A percentile compares a stretch with the other conserved stretches of the same genome.
Evolutionary conservation across 306 rosid species (phyloP).

Genomic region (Dalbergia oliveri): DNA sequence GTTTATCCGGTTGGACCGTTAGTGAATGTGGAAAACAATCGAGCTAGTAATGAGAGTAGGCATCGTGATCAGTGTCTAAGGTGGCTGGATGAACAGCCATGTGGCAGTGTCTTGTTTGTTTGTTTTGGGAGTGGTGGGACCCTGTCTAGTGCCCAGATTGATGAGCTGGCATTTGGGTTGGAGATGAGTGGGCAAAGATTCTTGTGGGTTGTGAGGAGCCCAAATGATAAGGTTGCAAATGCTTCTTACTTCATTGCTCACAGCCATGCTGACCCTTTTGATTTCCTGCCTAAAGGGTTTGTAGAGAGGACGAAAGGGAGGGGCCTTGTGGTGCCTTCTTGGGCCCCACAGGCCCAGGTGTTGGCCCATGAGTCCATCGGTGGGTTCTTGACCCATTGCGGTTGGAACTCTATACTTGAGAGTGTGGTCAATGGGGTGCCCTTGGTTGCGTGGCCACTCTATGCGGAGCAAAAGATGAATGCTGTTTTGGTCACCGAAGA

Average conservation of each 20-base stretch:
- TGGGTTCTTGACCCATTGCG: slow-evolving; percentile 75
- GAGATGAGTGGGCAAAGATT: slow-evolving; percentile 61
- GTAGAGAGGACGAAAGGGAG: slow-evolving; percentile 51
- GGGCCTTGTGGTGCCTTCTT: slow-evolving; percentile 54
- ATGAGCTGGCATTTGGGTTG: slow-evolving; percentile 56
- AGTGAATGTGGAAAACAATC: neutral
- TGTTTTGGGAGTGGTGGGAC: slow-evolving; percentile 71
- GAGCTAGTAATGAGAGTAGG: neutral
- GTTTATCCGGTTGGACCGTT: slow-evolving; percentile 73
- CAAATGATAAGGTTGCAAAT: slow-evolving; percentile 32
- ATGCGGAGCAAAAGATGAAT: slow-evolving; percentile 80
- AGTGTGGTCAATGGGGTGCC: slow-evolving; percentile 71
- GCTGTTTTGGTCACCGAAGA: slow-evolving; percentile 59
- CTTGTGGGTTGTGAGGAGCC: slow-evolving; percentile 59
- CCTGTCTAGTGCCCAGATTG: slow-evolving; percentile 46
- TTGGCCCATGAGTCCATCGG: slow-evolving; percentile 65
- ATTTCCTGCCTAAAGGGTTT: slow-evolving; percentile 66
- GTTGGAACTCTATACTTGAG: slow-evolving; percentile 76
- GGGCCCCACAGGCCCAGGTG: slow-evolving; percentile 84
- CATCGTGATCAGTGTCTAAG: slow-evolving; percentile 37
- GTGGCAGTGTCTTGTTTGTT: slow-evolving; percentile 52
- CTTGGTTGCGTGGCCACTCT: slow-evolving; percentile 77
- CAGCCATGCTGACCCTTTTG: slow-evolving; percentile 44
- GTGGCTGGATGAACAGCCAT: slow-evolving; percentile 70
- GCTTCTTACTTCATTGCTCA: slow-evolving; percentile 55